Percentiles rank a stretch among this genome's conserved stretches.
phyloP scores from a whole-genome alignment of 306 rosid species.

The Fragaria vesca region DNA sequence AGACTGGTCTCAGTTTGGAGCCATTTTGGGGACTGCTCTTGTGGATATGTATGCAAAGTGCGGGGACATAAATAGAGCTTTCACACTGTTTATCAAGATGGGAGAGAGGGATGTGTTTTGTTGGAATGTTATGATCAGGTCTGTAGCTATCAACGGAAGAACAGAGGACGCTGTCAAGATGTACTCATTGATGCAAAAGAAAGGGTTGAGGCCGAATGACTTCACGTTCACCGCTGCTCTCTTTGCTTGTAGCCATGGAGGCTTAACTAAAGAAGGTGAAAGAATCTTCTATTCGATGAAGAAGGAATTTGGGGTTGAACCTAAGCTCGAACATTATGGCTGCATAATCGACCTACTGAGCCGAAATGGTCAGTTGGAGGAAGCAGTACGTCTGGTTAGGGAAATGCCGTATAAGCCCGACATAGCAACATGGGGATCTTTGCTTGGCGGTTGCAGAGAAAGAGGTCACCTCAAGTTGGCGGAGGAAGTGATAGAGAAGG shows the following conservation, averaged over 20 bases:
- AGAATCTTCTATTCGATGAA: conserved; percentile 23
- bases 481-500: conserved; percentile 22
- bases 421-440: conserved; percentile 31
- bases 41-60: conserved; percentile 33
- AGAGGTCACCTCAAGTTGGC: conserved; percentile 21
- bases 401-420: conserved; percentile 28
- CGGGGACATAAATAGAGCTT: conserved; percentile 30
- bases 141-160: conserved; percentile 27
- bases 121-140: conserved; percentile 33
- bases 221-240: conserved; percentile 29
- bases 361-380: conserved; percentile 31
- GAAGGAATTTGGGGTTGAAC: conserved; percentile 14
- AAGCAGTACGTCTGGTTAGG: conserved; percentile 13
- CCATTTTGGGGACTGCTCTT: conserved; percentile 29
- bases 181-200: conserved; percentile 22
- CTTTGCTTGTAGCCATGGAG: conserved; percentile 35
- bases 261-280: conserved; percentile 27
- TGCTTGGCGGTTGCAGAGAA: conserved; percentile 31
- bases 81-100: conserved; percentile 19
- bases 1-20: conserved; percentile 30
- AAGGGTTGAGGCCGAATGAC: conserved; percentile 23
- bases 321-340: conserved; percentile 28
- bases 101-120: conserved; percentile 30
- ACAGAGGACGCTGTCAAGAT: conserved; percentile 28
- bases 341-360: conserved; percentile 29